These are phyloP conservation scores for Persicaria tinctoria DNA, from an alignment of 148 eudicot species.

Conservation along the genomic window DNA sequence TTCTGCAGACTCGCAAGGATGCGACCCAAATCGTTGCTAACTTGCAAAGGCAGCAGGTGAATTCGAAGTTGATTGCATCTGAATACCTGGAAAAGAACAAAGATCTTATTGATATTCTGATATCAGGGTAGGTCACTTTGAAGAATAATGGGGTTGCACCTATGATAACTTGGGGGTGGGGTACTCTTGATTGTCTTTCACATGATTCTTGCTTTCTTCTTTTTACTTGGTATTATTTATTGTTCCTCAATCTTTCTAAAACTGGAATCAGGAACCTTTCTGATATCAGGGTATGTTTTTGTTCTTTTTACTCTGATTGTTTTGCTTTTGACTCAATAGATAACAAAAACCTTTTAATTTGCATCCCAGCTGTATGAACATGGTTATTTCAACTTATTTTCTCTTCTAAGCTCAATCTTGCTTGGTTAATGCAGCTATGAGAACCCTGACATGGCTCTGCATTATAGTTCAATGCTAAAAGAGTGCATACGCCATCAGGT, in stretches of 20 bases:
- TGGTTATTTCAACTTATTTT: neutral
- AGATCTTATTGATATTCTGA: slow-evolving; percentile 78
- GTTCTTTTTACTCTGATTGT: neutral
- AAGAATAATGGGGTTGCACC: neutral
- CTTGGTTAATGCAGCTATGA: slow-evolving; percentile 50
- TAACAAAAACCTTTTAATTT: neutral
- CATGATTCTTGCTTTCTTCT: neutral
- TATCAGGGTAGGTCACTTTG: slow-evolving; percentile 62
- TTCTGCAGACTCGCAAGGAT: slow-evolving; percentile 86
- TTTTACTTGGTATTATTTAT: neutral
- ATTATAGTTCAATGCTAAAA: slow-evolving; percentile 95
- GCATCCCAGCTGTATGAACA: neutral
- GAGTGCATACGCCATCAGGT: slow-evolving; percentile 98
- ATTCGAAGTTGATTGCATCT: slow-evolving; percentile 82
- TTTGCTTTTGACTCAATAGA: slow-evolving; percentile 1
- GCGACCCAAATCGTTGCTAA: slow-evolving; percentile 99
- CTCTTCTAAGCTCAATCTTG: slow-evolving; percentile 9
- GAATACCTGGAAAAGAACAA: slow-evolving; percentile 82
- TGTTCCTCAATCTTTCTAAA: neutral
- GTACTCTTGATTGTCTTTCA: neutral
- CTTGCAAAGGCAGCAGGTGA: slow-evolving; percentile 93
- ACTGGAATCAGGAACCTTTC: neutral
- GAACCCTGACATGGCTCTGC: slow-evolving; percentile 79
- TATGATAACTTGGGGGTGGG: neutral
- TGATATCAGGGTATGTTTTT: no score